A percentile compares a stretch with the other conserved stretches of the same genome.
Evolutionary conservation across 495 filamentous ascomycete species (phyloP).

Genomic region (Cercophora sp.): DNA sequence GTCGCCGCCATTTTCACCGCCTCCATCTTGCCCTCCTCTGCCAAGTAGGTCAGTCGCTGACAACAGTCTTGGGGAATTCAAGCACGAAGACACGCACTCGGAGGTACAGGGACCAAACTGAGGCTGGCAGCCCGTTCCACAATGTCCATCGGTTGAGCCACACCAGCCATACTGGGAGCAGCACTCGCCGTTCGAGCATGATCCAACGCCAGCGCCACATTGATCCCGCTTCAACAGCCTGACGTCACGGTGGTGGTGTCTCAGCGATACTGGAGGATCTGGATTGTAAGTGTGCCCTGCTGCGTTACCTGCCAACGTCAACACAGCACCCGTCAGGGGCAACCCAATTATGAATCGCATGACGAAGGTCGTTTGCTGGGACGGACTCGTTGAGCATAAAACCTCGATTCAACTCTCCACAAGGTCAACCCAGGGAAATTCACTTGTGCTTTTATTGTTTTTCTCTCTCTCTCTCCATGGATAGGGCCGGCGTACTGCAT

Average conservation of each 20-base stretch:
- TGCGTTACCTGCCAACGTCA: background rate
- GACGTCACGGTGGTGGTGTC: background rate
- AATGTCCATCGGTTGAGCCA: conserved; percentile 40
- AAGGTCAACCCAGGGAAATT: background rate
- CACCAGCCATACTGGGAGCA: conserved; percentile 41
- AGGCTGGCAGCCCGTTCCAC: conserved; percentile 46
- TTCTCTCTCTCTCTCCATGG: background rate
- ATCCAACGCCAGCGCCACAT: conserved; percentile 16
- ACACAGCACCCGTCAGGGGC: background rate
- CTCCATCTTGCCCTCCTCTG: background rate
- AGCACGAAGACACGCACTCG: background rate
- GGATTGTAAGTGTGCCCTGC: background rate
- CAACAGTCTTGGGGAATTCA: background rate
- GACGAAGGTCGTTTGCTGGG: background rate
- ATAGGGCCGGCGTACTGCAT: background rate
- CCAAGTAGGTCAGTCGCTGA: background rate
- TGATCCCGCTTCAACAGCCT: conserved; percentile 12
- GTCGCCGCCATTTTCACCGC: conserved; percentile 6
- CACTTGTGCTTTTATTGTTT: background rate
- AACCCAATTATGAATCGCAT: background rate
- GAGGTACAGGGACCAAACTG: conserved; percentile 25
- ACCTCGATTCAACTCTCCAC: background rate
- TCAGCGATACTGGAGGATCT: background rate
- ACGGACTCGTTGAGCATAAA: background rate
- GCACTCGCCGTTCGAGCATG: conserved; percentile 19